Percentiles rank a stretch among this genome's conserved stretches.
Conservation (phyloP, 768 basidiomycete species). For the Psilocybe cyanescens region DNA sequence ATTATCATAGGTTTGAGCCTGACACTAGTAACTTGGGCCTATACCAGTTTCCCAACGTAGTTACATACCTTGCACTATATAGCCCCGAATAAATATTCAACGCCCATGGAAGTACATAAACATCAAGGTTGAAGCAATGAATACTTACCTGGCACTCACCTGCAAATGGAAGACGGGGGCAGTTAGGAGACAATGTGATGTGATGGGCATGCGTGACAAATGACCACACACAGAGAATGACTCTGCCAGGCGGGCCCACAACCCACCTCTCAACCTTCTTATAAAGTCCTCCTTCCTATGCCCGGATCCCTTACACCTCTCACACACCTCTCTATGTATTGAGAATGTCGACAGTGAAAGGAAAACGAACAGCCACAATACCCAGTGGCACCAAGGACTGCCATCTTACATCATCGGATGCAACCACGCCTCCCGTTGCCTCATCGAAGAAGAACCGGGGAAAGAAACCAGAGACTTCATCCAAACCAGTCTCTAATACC, state of each 20-base stretch:
- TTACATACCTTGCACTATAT: no score
- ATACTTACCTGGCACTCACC: no score
- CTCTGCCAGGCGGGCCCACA: background rate
- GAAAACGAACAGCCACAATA: background rate
- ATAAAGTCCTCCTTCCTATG: background rate
- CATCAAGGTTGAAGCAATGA: no score
- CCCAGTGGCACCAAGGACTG: background rate
- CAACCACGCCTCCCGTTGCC: background rate
- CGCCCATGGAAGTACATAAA: no score
- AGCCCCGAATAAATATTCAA: no score
- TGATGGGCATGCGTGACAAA: background rate
- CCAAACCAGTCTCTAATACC: background rate
- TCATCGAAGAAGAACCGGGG: slow-evolving; percentile 2
- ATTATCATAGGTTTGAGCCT: no score
- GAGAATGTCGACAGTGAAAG: background rate
- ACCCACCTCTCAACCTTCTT: background rate
- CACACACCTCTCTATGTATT: background rate
- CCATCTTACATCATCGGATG: slow-evolving; percentile 1
- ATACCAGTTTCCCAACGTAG: no score
- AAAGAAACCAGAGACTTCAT: background rate
- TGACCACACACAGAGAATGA: background rate
- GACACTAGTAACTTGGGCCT: no score
- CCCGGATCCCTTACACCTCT: background rate
- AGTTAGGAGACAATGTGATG: background rate
- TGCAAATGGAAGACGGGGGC: no score